These are phyloP conservation scores for Porcisia deanei DNA, from an alignment of 208 protist genomes.

Conservation along the genomic window DNA sequence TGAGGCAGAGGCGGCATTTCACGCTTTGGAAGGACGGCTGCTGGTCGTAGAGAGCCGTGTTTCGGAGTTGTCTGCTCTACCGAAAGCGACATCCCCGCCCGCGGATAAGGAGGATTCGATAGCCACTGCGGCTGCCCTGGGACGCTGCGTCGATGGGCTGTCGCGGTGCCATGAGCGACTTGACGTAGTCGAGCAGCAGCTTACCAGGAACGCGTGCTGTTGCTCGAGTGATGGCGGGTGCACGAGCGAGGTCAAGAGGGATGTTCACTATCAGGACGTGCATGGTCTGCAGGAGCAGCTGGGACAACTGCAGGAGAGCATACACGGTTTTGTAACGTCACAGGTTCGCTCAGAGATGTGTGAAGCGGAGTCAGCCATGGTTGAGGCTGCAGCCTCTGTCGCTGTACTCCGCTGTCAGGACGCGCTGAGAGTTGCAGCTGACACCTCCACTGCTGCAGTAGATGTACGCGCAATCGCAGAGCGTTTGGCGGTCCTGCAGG, in stretches of 20 bases:
- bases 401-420: conserved; percentile 7
- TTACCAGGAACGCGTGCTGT: neutral
- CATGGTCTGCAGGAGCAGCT: conserved; percentile 7
- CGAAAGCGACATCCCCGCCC: neutral
- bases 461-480: neutral
- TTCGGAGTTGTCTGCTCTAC: neutral
- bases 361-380: neutral
- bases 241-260: neutral
- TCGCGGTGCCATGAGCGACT: conserved; percentile 16
- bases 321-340: neutral
- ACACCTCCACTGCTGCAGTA: neutral
- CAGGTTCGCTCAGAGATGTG: conserved; percentile 1
- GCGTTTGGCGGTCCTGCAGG: neutral
- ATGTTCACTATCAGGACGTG: neutral
- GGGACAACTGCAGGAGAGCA: neutral
- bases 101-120: neutral
- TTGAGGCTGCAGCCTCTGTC: neutral
- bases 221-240: neutral
- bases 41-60: neutral
- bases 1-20: neutral
- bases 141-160: conserved; percentile 1
- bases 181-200: conserved; percentile 11
- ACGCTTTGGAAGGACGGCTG: neutral
- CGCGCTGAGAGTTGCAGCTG: neutral
- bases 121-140: neutral